Conservation (phyloP, 495 filamentous ascomycete species). For the Penicillium psychrofluorescens region DNA sequence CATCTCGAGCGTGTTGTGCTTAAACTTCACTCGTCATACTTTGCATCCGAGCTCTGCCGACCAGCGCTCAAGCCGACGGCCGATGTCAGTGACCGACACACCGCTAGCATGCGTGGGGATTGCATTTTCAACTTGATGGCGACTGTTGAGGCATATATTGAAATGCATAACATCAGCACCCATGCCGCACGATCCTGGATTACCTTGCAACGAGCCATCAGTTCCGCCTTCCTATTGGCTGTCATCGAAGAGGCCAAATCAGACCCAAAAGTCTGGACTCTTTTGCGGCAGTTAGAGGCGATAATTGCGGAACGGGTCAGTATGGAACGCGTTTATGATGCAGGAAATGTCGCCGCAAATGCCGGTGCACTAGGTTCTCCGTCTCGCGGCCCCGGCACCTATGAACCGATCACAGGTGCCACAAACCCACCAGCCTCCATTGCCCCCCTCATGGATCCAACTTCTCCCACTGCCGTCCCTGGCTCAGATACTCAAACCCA, state of each 20-base stretch:
- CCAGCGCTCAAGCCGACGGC: conserved; percentile 41
- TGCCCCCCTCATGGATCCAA: conserved; percentile 13
- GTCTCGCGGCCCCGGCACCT: conserved; percentile 10
- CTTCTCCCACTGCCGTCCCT: conserved; percentile 17
- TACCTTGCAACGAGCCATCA: conserved; percentile 39
- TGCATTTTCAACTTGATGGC: conserved; percentile 34
- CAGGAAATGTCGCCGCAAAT: conserved; percentile 4
- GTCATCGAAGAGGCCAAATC: conserved; percentile 38
- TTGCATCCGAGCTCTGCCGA: conserved; percentile 53
- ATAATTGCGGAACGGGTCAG: conserved; percentile 39
- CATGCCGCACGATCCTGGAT: conserved; percentile 42
- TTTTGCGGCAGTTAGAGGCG: conserved; percentile 32
- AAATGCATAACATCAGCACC: conserved; percentile 37
- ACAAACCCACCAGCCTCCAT: conserved; percentile 20
- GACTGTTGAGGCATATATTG: conserved; percentile 40
- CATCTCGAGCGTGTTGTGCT: conserved; percentile 49
- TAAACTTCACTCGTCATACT: conserved; percentile 52
- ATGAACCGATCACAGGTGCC: conserved; percentile 25
- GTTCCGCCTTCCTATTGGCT: conserved; percentile 39
- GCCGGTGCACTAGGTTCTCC: conserved; percentile 14
- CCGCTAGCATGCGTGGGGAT: conserved; percentile 36
- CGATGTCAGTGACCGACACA: conserved; percentile 26
- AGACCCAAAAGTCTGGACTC: conserved; percentile 29
- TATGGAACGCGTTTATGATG: conserved; percentile 25
- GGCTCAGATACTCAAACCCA: conserved; percentile 33